Evolutionary conservation across 129 eudicot species (phyloP).

Genomic region (Smallanthus sonchifolius): DNA sequence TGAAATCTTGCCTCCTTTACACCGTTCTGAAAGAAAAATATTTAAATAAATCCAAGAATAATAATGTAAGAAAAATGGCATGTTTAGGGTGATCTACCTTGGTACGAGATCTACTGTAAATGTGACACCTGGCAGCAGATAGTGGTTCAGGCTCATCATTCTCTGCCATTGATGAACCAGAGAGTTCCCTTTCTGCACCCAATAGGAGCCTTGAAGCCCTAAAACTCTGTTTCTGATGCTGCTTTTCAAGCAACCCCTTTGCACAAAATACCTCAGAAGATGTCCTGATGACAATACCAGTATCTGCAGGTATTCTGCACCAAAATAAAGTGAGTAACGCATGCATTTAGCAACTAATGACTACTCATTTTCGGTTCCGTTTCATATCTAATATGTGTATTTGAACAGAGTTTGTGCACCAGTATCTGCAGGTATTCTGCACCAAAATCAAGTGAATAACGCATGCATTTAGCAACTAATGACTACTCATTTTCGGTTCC

Average conservation of each 20-base stretch:
- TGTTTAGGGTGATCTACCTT: conserved; percentile 39
- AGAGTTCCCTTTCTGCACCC: conserved; percentile 34
- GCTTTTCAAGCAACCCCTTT: conserved; percentile 43
- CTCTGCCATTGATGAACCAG: conserved; percentile 37
- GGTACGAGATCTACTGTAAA: conserved; percentile 40
- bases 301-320: conserved; percentile 69
- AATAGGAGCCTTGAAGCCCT: conserved; percentile 63
- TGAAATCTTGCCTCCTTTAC: conserved; percentile 51
- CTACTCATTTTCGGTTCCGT: neutral
- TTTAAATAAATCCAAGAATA: neutral
- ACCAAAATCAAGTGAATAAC: conserved; percentile 16
- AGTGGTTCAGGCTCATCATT: conserved; percentile 36
- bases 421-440: conserved; percentile 72
- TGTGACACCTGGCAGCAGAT: conserved; percentile 79
- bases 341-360: neutral
- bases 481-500: neutral
- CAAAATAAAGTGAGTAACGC: conserved; percentile 10
- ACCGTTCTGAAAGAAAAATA: conserved; percentile 32
- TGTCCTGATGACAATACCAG: conserved; percentile 62
- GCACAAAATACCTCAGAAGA: conserved; percentile 50
- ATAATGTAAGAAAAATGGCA: neutral
- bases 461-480: neutral
- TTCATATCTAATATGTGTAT: neutral
- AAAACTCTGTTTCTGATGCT: conserved; percentile 42
- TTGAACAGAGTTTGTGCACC: conserved; percentile 22